These are phyloP conservation scores for Fraxinus latifolia DNA, from an alignment of 305 asterid genomes.

Conservation along the genomic window DNA sequence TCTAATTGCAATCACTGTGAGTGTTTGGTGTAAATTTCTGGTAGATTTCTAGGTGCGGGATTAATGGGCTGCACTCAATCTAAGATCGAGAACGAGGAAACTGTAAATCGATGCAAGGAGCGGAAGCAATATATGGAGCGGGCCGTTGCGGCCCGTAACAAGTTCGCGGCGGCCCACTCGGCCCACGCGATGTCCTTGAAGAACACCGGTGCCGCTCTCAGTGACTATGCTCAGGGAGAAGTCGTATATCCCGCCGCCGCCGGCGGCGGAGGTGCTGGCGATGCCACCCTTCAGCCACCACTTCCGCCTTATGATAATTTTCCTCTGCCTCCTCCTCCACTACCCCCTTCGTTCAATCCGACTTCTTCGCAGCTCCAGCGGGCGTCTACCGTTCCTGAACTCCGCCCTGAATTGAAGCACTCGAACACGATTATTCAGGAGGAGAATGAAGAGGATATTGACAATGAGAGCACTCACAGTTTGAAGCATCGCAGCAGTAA, in stretches of 20 bases:
- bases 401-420: conserved; percentile 37
- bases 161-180: conserved; percentile 92
- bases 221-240: conserved; percentile 85
- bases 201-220: conserved; percentile 90
- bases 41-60: conserved; percentile 5
- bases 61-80: not conserved
- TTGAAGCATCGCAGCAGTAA: conserved; percentile 66
- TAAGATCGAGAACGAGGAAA: not conserved
- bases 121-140: not conserved
- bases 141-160: conserved; percentile 52
- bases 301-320: conserved; percentile 42
- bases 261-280: conserved; percentile 18
- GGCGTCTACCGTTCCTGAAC: conserved; percentile 82
- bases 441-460: conserved; percentile 65
- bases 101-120: conserved; percentile 18
- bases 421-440: conserved; percentile 63
- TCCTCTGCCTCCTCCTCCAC: conserved; percentile 48
- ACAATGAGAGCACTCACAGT: conserved; percentile 47
- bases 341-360: conserved; percentile 36
- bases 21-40: not conserved
- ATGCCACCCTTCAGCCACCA: conserved; percentile 35
- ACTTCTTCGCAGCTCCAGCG: conserved; percentile 64
- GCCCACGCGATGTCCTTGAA: conserved; percentile 79
- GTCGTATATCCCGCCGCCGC: conserved; percentile 36
- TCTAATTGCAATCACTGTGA: not conserved